Evolutionary conservation across 805 yeast species (phyloP).

Genomic region (Lipomyces yamanashiensis): DNA sequence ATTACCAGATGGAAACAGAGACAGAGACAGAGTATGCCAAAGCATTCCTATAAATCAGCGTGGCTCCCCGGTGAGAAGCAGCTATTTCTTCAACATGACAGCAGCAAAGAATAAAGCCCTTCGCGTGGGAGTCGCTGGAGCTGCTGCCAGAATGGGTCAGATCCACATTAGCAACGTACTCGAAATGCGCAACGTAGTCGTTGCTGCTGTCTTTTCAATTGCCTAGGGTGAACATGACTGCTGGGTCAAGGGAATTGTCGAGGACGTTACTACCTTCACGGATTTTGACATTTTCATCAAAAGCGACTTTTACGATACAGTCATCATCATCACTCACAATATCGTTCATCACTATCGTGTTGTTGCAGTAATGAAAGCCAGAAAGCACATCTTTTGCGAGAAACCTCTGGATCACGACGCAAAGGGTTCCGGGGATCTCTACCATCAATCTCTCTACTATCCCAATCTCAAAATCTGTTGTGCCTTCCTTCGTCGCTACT

Average conservation of each 20-base stretch:
- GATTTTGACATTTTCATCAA: slow-evolving; percentile 30
- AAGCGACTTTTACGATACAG: slow-evolving; percentile 28
- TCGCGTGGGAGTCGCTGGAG: slow-evolving; percentile 31
- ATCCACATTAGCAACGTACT: slow-evolving; percentile 28
- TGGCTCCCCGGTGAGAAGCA: too few species aligned
- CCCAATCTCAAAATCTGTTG: slow-evolving; percentile 36
- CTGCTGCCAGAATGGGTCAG: slow-evolving; percentile 34
- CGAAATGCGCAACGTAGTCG: slow-evolving; percentile 2
- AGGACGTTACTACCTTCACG: slow-evolving; percentile 18
- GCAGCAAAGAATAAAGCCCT: neutral
- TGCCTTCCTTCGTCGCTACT: slow-evolving; percentile 38
- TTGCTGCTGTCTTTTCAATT: slow-evolving; percentile 29
- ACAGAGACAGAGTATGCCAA: too few species aligned
- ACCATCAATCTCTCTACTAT: slow-evolving; percentile 25
- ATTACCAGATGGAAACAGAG: too few species aligned
- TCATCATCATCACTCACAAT: slow-evolving; percentile 32
- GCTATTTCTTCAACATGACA: neutral
- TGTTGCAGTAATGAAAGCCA: slow-evolving; percentile 28
- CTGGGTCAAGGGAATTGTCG: slow-evolving; percentile 12
- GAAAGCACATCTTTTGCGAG: slow-evolving; percentile 37
- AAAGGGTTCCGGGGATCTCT: slow-evolving; percentile 31
- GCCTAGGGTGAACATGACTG: slow-evolving; percentile 23
- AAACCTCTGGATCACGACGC: slow-evolving; percentile 34
- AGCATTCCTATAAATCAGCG: too few species aligned
- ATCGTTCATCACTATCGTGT: slow-evolving; percentile 31